Conservation (phyloP, 164 flowering plant species). For the Sedum album region DNA sequence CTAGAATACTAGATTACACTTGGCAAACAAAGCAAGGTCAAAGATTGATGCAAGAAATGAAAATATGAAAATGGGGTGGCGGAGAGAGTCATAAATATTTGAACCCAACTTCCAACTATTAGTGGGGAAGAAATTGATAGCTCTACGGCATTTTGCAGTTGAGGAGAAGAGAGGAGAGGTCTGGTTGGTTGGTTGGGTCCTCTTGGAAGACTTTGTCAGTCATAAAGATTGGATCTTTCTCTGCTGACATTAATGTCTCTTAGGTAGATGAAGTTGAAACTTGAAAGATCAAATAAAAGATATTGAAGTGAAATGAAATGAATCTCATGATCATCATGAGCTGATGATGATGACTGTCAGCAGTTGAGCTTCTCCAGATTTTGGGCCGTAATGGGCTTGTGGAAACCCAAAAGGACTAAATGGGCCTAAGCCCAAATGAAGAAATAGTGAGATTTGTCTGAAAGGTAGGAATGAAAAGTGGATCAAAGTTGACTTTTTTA, state of each 20-base stretch:
- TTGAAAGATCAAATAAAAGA: background rate
- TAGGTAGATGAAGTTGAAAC: background rate
- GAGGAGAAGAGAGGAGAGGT: background rate
- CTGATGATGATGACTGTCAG: background rate
- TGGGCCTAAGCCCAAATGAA: background rate
- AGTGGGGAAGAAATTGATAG: constrained; percentile 1
- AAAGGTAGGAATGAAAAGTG: background rate
- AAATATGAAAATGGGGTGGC: background rate
- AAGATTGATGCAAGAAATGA: background rate
- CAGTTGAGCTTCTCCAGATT: background rate
- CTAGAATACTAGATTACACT: background rate
- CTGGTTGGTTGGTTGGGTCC: constrained; percentile 1
- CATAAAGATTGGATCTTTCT: constrained; percentile 1
- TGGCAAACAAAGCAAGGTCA: constrained; percentile 3
- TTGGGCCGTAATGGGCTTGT: background rate
- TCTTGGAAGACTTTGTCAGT: background rate
- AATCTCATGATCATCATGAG: background rate
- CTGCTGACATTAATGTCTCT: constrained; percentile 3
- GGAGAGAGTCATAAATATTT: constrained; percentile 1
- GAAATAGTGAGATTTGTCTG: background rate
- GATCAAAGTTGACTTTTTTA: background rate
- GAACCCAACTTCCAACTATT: background rate
- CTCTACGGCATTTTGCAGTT: background rate
- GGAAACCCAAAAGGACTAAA: background rate
- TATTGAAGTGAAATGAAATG: background rate